Evolutionary conservation across 805 yeast species (phyloP).

Genomic region (Lachancea kluyveri): DNA sequence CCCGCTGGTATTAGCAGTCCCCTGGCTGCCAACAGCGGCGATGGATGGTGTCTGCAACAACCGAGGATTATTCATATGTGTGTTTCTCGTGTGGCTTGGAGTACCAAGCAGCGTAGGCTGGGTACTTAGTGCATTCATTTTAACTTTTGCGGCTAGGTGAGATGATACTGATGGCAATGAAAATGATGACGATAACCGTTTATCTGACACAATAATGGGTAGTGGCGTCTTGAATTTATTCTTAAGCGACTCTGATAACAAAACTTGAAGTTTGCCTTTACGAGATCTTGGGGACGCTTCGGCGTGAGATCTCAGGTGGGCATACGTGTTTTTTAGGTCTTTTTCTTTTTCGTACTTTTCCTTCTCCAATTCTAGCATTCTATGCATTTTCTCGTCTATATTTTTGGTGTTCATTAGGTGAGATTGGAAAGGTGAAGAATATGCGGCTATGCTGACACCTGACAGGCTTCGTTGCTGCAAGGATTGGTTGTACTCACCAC

Average conservation of each 20-base stretch:
- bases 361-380: conserved; percentile 22
- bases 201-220: too few relatives aligned
- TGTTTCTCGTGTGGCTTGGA: conserved; percentile 8
- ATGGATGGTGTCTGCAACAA: conserved; percentile 1
- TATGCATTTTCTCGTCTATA: conserved; percentile 25
- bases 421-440: conserved; percentile 2
- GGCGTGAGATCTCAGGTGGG: conserved; percentile 25
- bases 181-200: conserved; percentile 12
- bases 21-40: neutral
- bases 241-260: conserved; percentile 23
- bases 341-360: conserved; percentile 10
- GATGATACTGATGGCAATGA: conserved; percentile 24
- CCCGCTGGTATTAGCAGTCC: conserved; percentile 7
- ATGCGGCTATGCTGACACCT: conserved; percentile 8
- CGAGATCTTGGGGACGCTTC: conserved; percentile 25
- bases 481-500: conserved; percentile 26
- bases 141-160: conserved; percentile 23
- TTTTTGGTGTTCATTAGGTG: conserved; percentile 8
- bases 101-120: conserved; percentile 2
- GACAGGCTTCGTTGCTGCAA: conserved; percentile 11
- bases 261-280: conserved; percentile 27
- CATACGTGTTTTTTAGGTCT: conserved; percentile 22
- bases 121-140: neutral
- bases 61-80: neutral
- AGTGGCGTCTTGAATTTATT: conserved; percentile 25